Evolutionary conservation across 257 asterid genomes (phyloP), one percentile per base, ranked within the genome.

Genomic region (Forsythia suspensa): DNA sequence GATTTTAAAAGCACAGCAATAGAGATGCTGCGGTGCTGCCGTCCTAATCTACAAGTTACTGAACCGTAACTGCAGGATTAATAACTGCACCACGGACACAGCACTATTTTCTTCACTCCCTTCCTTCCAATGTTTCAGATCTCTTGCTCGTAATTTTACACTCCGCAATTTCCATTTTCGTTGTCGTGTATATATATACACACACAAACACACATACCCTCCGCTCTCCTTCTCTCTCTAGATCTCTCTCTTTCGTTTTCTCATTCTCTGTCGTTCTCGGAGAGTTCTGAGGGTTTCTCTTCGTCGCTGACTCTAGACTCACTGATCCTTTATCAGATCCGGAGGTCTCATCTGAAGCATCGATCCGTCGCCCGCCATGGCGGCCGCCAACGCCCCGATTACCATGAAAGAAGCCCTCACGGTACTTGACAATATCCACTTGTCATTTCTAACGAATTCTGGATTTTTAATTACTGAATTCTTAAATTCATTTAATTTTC

Each of bases 361-460:
- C 70, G 86, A 80, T 86, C 81, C 61, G 70, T 84, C 86, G 81
- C 81, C 83, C 80, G 78, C 85, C 92, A 95, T 95, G 99, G 98
- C 99, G 90, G 98, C 99, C 52, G 97, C 98, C 77, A 93, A 88
- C 84, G 99, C 99, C 82, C 99, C 99, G 94, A 95, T 95, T 94
- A 88, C 92, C 63, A 95, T 95, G 99, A 95, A 92, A 80, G 99
- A 95, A 85, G 80, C 94, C 78, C 98, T 95, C 13, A 95, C 99
- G 97, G 99, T 95, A 87, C 55, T 71, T 70, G 18, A 8, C 71
- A 72, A 37, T 78, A 46, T 73, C 39, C 51, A 36, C 48, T 4
- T 4, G 36, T 70, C 16, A 46, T 67, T 41, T 43, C 36, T 74
- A 57, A 4, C 52, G 77, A 57, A 38, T 46, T 77, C 76, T 43